Percentiles rank a stretch among this genome's conserved stretches.
Conservation (phyloP, 495 filamentous ascomycete species). For the Alectoria sarmentosa region DNA sequence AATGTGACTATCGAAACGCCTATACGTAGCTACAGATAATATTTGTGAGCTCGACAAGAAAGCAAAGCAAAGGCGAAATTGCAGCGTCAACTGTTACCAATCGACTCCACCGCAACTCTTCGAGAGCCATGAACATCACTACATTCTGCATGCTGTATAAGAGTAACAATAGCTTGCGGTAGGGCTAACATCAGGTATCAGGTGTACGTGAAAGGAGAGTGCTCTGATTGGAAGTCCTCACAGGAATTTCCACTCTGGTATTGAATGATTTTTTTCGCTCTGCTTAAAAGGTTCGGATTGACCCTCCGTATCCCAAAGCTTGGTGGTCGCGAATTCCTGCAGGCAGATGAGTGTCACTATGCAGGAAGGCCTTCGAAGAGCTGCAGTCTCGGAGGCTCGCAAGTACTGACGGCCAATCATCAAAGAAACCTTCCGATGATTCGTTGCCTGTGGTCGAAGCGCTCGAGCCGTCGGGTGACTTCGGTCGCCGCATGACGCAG, state of each 20-base stretch:
- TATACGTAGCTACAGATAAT: too few relatives aligned
- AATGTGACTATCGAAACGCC: too few relatives aligned
- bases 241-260: too few relatives aligned
- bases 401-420: not conserved
- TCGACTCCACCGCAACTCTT: not conserved
- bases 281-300: not conserved
- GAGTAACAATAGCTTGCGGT: not conserved
- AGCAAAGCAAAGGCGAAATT: not conserved
- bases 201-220: not conserved
- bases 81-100: not conserved
- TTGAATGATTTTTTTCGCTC: not conserved
- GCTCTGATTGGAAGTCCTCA: not conserved
- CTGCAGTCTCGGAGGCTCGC: not conserved
- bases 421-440: not conserved
- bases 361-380: not conserved
- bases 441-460: not conserved
- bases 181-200: not conserved
- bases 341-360: not conserved
- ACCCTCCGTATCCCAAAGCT: not conserved
- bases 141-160: not conserved
- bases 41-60: too few relatives aligned
- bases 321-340: not conserved
- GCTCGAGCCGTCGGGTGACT: constrained; percentile 1
- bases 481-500: constrained; percentile 3
- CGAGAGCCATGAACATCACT: not conserved